phyloP scores from a whole-genome alignment of 23 red algal species.

The Agarophyton chilense region DNA sequence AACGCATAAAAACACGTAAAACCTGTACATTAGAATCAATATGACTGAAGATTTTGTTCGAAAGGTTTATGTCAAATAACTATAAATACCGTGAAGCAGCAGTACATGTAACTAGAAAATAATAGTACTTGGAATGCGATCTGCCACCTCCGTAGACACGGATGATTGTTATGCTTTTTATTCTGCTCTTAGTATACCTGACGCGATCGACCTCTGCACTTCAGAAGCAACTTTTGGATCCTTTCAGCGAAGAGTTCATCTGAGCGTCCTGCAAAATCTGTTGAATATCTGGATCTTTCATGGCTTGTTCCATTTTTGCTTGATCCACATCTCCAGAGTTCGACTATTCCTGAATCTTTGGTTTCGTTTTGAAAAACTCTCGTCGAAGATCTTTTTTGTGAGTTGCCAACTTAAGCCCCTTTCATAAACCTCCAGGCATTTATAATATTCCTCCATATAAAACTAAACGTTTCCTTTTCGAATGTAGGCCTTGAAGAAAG shows the following conservation, averaged over 20 bases:
- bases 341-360: conserved; percentile 81
- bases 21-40: no score
- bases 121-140: no score
- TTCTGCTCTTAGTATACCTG: conserved; percentile 89
- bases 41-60: no score
- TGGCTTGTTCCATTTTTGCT: conserved; percentile 85
- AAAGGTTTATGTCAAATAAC: no score
- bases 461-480: conserved; percentile 95
- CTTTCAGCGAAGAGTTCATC: conserved; percentile 79
- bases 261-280: conserved; percentile 92
- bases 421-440: conserved; percentile 92
- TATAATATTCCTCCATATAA: conserved; percentile 99
- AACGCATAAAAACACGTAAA: no score
- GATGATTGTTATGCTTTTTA: background rate
- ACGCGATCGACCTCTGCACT: conserved; percentile 89
- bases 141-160: no score
- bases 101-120: no score
- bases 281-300: conserved; percentile 99
- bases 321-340: conserved; percentile 84
- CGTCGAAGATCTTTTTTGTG: conserved; percentile 89
- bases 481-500: conserved; percentile 90
- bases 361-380: conserved; percentile 72
- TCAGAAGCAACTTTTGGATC: conserved; percentile 85
- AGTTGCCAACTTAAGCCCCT: conserved; percentile 87
- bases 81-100: no score